These are phyloP conservation scores for Elsinoe fawcettii DNA, from an alignment of 2,329 filamentous ascomycete species.

Conservation along the genomic window DNA sequence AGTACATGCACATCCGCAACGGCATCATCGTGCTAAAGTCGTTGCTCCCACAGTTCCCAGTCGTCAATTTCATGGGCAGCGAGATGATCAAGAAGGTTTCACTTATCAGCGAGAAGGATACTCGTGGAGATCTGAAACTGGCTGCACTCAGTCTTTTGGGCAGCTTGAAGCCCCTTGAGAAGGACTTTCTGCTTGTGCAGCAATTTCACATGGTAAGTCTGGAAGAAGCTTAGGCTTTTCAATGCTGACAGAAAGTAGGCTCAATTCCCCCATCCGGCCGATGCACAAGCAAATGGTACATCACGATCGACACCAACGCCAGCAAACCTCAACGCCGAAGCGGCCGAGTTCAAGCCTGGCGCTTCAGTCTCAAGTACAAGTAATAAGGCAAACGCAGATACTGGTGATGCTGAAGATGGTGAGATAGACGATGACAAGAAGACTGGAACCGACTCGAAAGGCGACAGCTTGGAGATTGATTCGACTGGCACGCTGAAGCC, in stretches of 20 bases:
- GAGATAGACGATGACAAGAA: slow-evolving; percentile 58
- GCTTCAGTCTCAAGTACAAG: slow-evolving; percentile 25
- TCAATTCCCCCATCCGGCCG: slow-evolving; percentile 2
- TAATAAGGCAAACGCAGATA: background rate
- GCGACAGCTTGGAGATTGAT: slow-evolving; percentile 14
- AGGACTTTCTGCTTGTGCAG: slow-evolving; percentile 66
- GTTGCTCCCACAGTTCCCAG: slow-evolving; percentile 75
- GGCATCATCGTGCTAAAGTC: slow-evolving; percentile 82
- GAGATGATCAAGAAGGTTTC: slow-evolving; percentile 59
- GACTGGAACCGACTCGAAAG: slow-evolving; percentile 21
- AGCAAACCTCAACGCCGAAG: slow-evolving; percentile 45
- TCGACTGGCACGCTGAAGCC: background rate
- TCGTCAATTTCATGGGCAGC: slow-evolving; percentile 78
- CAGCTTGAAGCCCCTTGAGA: slow-evolving; percentile 58
- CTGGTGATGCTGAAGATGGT: slow-evolving; percentile 50
- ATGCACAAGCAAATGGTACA: slow-evolving; percentile 28
- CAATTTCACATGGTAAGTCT: slow-evolving; percentile 59
- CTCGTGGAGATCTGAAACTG: slow-evolving; percentile 66
- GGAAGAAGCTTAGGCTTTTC: background rate
- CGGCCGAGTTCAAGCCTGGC: slow-evolving; percentile 56
- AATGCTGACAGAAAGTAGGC: background rate
- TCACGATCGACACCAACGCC: slow-evolving; percentile 36
- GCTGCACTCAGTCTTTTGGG: slow-evolving; percentile 64
- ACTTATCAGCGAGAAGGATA: slow-evolving; percentile 51
- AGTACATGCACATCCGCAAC: slow-evolving; percentile 98